Conservation (phyloP, 805 yeast species). For the Wickerhamomyces bisporus region DNA sequence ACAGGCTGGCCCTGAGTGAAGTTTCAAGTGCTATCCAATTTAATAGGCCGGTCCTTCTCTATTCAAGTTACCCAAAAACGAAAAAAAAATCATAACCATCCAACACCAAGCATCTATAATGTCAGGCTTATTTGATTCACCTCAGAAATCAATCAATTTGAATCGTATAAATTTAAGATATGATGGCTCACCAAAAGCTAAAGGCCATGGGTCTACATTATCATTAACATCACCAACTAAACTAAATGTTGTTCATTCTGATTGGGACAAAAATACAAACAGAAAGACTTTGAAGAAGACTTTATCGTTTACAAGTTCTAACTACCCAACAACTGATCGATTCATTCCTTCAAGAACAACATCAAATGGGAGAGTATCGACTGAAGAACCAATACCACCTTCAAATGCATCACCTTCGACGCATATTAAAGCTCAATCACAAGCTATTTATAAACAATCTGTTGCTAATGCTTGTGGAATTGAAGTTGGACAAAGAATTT, state of each 20-base stretch:
- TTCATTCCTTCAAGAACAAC: slow-evolving; percentile 55
- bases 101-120: slow-evolving; percentile 6
- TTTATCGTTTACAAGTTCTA: slow-evolving; percentile 19
- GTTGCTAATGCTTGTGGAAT: slow-evolving; percentile 96
- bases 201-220: slow-evolving; percentile 29
- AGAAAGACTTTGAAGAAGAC: slow-evolving; percentile 17
- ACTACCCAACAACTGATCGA: slow-evolving; percentile 41
- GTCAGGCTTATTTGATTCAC: slow-evolving; percentile 14
- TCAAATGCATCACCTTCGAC: slow-evolving; percentile 42
- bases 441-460: slow-evolving; percentile 57
- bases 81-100: too few relatives aligned
- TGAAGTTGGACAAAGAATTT: slow-evolving; percentile 71
- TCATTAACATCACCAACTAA: slow-evolving; percentile 42
- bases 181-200: slow-evolving; percentile 16
- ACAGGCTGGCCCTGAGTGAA: too few relatives aligned
- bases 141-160: slow-evolving; percentile 13
- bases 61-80: too few relatives aligned
- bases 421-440: slow-evolving; percentile 38
- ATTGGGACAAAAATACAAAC: slow-evolving; percentile 26
- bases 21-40: too few relatives aligned
- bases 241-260: slow-evolving; percentile 38
- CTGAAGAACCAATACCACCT: slow-evolving; percentile 35
- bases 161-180: slow-evolving; percentile 7
- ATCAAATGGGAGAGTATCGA: slow-evolving; percentile 39
- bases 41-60: too few relatives aligned